Conservation (phyloP, 2,329 filamentous ascomycete genomes). For the Boeremia exigua region DNA sequence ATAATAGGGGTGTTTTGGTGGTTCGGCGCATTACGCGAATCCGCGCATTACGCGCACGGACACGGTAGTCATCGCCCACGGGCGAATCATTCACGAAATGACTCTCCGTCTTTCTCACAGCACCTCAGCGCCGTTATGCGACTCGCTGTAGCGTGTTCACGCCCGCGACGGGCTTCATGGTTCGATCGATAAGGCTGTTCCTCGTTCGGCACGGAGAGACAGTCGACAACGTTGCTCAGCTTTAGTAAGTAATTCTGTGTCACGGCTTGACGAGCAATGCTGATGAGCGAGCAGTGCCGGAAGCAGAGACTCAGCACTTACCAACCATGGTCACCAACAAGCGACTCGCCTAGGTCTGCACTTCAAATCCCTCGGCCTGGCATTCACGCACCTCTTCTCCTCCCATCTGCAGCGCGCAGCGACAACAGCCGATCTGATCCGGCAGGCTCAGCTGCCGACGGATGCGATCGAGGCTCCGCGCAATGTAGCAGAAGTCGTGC, state of each 20-base stretch:
- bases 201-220: conserved; percentile 89
- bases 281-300: conserved; percentile 67
- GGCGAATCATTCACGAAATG: background rate
- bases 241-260: conserved; percentile 62
- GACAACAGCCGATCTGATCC: conserved; percentile 72
- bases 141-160: conserved; percentile 13
- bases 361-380: conserved; percentile 68
- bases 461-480: background rate
- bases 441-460: conserved; percentile 57
- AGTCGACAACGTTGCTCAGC: conserved; percentile 81
- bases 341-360: conserved; percentile 72
- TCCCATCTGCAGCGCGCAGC: conserved; percentile 78
- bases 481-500: conserved; percentile 29
- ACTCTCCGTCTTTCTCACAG: conserved; percentile 4
- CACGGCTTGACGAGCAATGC: background rate
- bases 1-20: too few relatives aligned
- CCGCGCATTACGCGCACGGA: too few relatives aligned
- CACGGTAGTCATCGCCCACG: too few relatives aligned
- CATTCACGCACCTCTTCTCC: conserved; percentile 74
- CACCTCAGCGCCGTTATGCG: conserved; percentile 21
- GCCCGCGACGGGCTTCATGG: conserved; percentile 32
- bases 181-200: conserved; percentile 65
- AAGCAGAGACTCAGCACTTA: conserved; percentile 78
- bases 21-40: too few relatives aligned
- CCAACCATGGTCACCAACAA: conserved; percentile 81